Percentiles rank a stretch among this genome's conserved stretches.
Conservation (phyloP, 2,329 filamentous ascomycete genomes). For the Colletotrichum sp. region DNA sequence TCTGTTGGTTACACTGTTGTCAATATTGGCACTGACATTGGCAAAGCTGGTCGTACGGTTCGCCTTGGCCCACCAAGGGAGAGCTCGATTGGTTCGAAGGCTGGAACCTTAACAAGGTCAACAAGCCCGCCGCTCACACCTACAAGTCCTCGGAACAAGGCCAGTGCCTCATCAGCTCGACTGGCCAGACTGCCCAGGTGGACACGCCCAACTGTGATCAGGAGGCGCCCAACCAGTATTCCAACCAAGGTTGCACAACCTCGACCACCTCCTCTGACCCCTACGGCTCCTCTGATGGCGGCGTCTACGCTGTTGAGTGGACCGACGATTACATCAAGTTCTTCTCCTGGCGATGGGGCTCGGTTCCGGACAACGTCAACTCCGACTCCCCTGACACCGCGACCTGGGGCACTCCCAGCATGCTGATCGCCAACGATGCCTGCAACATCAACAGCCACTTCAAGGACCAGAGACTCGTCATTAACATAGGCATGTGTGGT, state of each 20-base stretch:
- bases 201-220: slow-evolving; percentile 46
- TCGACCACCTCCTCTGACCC: slow-evolving; percentile 40
- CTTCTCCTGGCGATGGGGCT: slow-evolving; percentile 39
- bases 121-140: slow-evolving; percentile 67
- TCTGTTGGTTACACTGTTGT: background rate
- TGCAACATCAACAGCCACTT: slow-evolving; percentile 73
- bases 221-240: slow-evolving; percentile 33
- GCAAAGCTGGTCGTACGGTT: slow-evolving; percentile 52
- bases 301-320: slow-evolving; percentile 51
- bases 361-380: slow-evolving; percentile 38
- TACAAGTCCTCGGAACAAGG: slow-evolving; percentile 35
- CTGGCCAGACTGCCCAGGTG: slow-evolving; percentile 34
- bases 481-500: slow-evolving; percentile 79
- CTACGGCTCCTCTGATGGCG: slow-evolving; percentile 41
- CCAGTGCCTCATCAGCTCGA: slow-evolving; percentile 35
- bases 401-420: slow-evolving; percentile 68
- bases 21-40: background rate
- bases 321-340: slow-evolving; percentile 44
- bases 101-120: slow-evolving; percentile 58
- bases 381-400: slow-evolving; percentile 61
- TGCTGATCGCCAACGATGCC: slow-evolving; percentile 58
- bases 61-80: slow-evolving; percentile 64
- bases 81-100: slow-evolving; percentile 74
- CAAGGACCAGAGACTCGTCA: slow-evolving; percentile 71
- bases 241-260: slow-evolving; percentile 45